Conservation (phyloP, 2,329 filamentous ascomycete genomes). For the Alternaria panax region DNA sequence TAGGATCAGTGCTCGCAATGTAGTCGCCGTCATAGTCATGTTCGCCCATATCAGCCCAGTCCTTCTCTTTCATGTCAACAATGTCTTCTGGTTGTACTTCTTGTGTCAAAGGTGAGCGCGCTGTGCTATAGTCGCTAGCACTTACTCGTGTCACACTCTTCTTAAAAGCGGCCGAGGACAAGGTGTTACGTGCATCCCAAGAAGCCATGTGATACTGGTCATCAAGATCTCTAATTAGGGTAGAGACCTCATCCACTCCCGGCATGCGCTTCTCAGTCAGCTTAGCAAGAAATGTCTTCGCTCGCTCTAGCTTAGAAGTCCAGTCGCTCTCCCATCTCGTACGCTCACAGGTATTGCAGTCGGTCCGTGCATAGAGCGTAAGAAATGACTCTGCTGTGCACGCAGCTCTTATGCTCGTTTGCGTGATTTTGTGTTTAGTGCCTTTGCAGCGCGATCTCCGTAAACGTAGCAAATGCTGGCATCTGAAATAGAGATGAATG, state of each 20-base stretch:
- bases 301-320: conserved; percentile 23
- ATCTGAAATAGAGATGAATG: conserved; percentile 41
- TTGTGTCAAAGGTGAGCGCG: conserved; percentile 19
- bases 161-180: conserved; percentile 12
- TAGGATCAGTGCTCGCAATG: conserved; percentile 29
- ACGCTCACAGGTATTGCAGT: conserved; percentile 36
- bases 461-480: conserved; percentile 37
- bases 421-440: conserved; percentile 34
- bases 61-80: background rate
- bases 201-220: conserved; percentile 10
- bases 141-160: conserved; percentile 11
- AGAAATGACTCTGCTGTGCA: conserved; percentile 40
- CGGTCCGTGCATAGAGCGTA: conserved; percentile 17
- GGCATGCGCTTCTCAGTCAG: conserved; percentile 7
- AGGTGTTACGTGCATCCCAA: conserved; percentile 24
- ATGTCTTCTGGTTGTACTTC: conserved; percentile 34
- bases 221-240: conserved; percentile 22
- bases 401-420: conserved; percentile 23
- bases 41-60: conserved; percentile 10
- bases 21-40: conserved; percentile 29
- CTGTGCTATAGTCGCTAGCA: background rate
- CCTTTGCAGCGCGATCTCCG: conserved; percentile 46
- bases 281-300: conserved; percentile 16
- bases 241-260: conserved; percentile 11
- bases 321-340: conserved; percentile 25